Base-by-base conservation (phyloP, 306 rosid genomes). In the Lupinus albus region DNA sequence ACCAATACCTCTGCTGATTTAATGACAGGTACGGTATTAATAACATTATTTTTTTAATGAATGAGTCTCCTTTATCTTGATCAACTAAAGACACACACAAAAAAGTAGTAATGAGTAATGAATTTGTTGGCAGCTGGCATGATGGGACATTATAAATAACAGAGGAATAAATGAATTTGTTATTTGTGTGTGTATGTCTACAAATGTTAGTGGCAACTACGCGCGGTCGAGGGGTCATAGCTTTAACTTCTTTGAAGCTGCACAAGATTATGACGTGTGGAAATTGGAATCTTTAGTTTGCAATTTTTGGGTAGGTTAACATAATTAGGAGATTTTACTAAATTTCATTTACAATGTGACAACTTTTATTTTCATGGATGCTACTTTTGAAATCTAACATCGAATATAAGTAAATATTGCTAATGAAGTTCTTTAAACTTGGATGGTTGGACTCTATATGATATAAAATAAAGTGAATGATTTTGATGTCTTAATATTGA, bases 71-170 rank as follows among this genome's bases (percentile, higher is more conserved):
- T 25, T 25, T 25, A 0, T 2, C 4, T 32, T 6, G 7, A 25
- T 4, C 36, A 4, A 32, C 28, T 25, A 25, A 25, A 32, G 36
- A 32, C 36, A 32, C 0, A 7, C 7, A 4, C 4, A 32, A 32
- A 32, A 32, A 32, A 32, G 36, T 4, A 32, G 28, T 25, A 25
- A 25, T 25, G 3, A 25, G 3, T 25, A 25, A 32, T 0, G 7
- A 32, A 28, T 42, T 77, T 12, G 54, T 35, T 32, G 50, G 85
- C 82, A 81, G 88, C 77, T 83, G 86, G 83, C 84, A 18, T 78
- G 81, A 79, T 81, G 82, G 77, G 85, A 79, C 72, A 12, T 8
- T 25, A 25, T 25, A 25, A 25, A 25, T n/a, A 25, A 0, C 1
- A 0, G 2, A 42, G 28, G 1, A 25, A 53, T 38, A 7, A 39